Evolutionary conservation across 305 asterid genomes (phyloP).

Genomic region (Fraxinus greggii): DNA sequence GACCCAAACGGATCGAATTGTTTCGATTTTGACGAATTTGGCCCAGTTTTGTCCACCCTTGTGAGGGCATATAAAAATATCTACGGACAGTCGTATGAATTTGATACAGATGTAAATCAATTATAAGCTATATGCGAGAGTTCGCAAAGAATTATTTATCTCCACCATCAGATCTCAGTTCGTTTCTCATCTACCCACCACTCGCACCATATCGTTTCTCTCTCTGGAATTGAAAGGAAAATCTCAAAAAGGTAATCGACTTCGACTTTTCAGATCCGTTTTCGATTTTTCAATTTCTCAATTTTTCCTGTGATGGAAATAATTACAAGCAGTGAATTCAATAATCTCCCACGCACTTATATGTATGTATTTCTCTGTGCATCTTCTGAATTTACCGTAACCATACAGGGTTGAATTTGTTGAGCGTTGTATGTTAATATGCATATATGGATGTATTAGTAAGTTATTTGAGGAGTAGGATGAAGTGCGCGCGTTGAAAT

Average conservation of each 20-base stretch:
- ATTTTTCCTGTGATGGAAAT: neutral
- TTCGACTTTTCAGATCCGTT: constrained; percentile 41
- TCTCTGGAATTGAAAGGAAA: constrained; percentile 21
- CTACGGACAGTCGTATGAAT: too few relatives aligned
- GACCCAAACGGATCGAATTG: too few relatives aligned
- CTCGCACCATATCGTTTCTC: constrained; percentile 15
- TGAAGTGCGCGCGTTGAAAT: neutral
- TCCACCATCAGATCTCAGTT: constrained; percentile 26
- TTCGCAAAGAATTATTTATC: neutral
- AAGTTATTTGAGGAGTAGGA: constrained; percentile 2
- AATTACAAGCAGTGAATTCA: neutral
- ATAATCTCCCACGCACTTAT: neutral
- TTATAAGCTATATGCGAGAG: neutral
- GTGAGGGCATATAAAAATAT: too few relatives aligned
- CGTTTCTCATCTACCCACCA: constrained; percentile 25
- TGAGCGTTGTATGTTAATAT: neutral
- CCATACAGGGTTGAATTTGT: neutral
- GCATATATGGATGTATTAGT: neutral
- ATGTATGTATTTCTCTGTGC: constrained; percentile 6
- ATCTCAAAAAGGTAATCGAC: constrained; percentile 28
- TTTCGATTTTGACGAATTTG: too few relatives aligned
- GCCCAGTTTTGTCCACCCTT: too few relatives aligned
- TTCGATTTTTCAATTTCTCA: constrained; percentile 17
- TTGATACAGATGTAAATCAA: neutral
- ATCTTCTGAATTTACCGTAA: constrained; percentile 9